Percentiles rank a stretch among this genome's conserved stretches.
Evolutionary conservation across 73 alveolate species (phyloP).

Genomic region (Tetrahymena elliotti): DNA sequence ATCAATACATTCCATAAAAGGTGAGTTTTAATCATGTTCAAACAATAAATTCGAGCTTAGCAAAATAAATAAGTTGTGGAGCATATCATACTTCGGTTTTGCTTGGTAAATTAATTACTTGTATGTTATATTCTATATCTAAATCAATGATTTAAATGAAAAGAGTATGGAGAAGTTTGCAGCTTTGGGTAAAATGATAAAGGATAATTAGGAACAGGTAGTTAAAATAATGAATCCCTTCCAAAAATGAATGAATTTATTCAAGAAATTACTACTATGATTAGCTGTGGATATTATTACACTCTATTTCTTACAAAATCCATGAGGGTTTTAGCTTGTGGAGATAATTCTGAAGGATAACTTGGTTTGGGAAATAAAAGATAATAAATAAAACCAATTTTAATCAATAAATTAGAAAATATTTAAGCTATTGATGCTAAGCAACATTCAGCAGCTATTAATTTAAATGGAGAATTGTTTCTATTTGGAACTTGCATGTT

Average conservation of each 20-base stretch:
- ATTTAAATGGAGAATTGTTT: conserved; percentile 29
- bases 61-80: not conserved
- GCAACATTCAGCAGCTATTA: conserved; percentile 51
- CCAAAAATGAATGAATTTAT: not conserved
- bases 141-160: too few species aligned
- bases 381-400: not conserved
- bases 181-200: not conserved
- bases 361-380: conserved; percentile 62
- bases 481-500: conserved; percentile 61
- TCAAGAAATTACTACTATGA: conserved; percentile 31
- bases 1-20: not conserved
- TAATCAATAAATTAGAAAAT: conserved; percentile 25
- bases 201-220: not conserved
- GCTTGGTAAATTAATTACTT: not conserved
- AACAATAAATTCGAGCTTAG: not conserved
- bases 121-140: too few species aligned
- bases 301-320: conserved; percentile 60
- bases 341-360: conserved; percentile 78
- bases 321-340: conserved; percentile 74
- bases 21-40: not conserved
- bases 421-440: conserved; percentile 52
- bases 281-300: conserved; percentile 78
- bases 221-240: not conserved
- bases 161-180: not conserved
- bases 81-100: not conserved